phyloP scores from a whole-genome alignment of 73 alveolate genomes.

The Tetrahymena malaccensis region DNA sequence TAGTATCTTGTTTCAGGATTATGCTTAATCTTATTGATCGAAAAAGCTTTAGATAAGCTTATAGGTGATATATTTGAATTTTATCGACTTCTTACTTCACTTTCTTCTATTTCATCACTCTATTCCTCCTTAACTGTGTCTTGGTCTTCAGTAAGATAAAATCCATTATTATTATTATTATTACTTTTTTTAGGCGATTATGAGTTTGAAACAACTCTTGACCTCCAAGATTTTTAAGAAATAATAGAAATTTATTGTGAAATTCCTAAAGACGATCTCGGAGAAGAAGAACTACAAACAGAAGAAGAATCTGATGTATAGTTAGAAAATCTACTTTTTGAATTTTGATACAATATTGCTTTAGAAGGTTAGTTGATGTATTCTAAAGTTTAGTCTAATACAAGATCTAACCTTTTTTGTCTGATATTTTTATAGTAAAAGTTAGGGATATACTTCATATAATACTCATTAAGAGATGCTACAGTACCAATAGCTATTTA shows the following conservation, averaged over 20 bases:
- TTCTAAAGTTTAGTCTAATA: background rate
- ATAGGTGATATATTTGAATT: background rate
- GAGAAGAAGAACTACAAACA: background rate
- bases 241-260: background rate
- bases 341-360: background rate
- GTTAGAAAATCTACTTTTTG: background rate
- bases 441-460: background rate
- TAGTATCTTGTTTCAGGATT: background rate
- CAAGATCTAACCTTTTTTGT: background rate
- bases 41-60: background rate
- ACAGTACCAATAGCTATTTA: background rate
- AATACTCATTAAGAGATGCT: background rate
- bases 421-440: background rate
- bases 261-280: background rate
- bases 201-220: background rate
- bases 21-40: background rate
- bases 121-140: background rate
- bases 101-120: background rate
- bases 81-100: background rate
- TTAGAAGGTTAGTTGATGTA: background rate
- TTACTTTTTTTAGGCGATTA: background rate
- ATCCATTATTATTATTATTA: background rate
- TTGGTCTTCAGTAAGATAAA: background rate
- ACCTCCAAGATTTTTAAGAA: background rate
- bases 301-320: background rate